These are phyloP conservation scores for Peltaster fructicola DNA, from an alignment of 2,329 filamentous ascomycete genomes.

Conservation along the genomic window DNA sequence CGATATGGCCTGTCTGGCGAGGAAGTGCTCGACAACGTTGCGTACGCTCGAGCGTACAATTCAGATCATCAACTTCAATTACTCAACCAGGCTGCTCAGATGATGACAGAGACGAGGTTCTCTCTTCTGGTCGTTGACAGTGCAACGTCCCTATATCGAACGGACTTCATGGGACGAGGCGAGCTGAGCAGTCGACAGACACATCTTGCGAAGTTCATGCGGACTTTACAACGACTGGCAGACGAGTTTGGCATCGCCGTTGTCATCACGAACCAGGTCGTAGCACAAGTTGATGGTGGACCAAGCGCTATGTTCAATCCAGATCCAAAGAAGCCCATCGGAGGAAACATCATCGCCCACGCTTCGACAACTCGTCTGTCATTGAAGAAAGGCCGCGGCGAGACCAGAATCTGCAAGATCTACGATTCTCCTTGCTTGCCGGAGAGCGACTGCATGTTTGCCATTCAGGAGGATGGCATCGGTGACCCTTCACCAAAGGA, in stretches of 20 bases:
- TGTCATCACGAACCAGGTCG: conserved; percentile 96
- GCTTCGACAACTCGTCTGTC: conserved; percentile 89
- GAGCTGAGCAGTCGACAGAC: conserved; percentile 89
- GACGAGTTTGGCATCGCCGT: conserved; percentile 89
- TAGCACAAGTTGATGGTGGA: conserved; percentile 92
- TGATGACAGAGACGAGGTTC: conserved; percentile 99
- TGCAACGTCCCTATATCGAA: conserved; percentile 86
- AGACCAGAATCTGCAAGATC: conserved; percentile 96
- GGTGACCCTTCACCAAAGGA: conserved; percentile 93
- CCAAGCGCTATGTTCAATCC: conserved; percentile 98
- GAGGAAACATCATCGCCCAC: conserved; percentile 96
- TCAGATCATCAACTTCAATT: conserved; percentile 94
- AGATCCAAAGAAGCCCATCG: conserved; percentile 97
- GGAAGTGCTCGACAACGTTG: conserved; percentile 95
- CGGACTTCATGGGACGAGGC: conserved; percentile 90
- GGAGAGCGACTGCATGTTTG: conserved; percentile 91
- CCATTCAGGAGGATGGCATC: conserved; percentile 93
- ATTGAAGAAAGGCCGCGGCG: conserved; percentile 83
- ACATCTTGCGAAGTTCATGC: conserved; percentile 77
- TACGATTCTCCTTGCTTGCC: conserved; percentile 96
- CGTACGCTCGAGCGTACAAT: conserved; percentile 95
- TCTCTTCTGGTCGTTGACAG: conserved; percentile 92
- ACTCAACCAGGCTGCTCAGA: conserved; percentile 82
- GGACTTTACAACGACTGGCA: conserved; percentile 58
- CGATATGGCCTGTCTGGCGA: conserved; percentile 89